Base-by-base conservation (phyloP, 768 basidiomycete species). In the Suillus brevipes region DNA sequence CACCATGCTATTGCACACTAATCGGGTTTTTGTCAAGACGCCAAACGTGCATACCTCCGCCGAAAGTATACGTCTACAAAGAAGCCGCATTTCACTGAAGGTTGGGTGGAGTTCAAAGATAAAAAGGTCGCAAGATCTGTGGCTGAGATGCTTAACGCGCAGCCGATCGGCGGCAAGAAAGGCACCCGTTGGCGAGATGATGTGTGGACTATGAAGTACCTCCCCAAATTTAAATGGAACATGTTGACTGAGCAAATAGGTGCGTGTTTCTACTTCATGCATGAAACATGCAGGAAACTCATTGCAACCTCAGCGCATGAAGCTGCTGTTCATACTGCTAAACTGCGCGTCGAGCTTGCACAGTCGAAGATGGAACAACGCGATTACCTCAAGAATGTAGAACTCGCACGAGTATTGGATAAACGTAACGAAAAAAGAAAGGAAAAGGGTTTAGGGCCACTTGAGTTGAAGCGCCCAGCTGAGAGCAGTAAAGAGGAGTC, bases 141-240 rank as follows among this genome's bases (percentile, higher is more conserved):
- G 10, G 97, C 97, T 9, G 93, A 87, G 63, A 94, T 99, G 94
- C 81, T 99, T 68, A 99, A 99, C 73, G 97, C 96, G 2, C 89
- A 95, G 71, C 86, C 94, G 1, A 95, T 99, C 65, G 97, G 97
- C 36, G 95, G 94, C 2, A 96, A 94, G 81, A 95, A 94, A 75
- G 90, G 91, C 6, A 84, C 87, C 3, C 83, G 94, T 64, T 98
- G 94, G 93, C 83, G 94, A 74, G 97, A 99, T 73, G 97, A 99
- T 69, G 89, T 99, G 9, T 99, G 97, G 97, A 98, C 97, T 64
- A 97, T 99, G 95, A 97, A 97, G 74, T 99, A 99, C 75, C 80
- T 99, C 64, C 96, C 96, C 10, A 91, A 88, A 72, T 99, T 99
- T 83, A 97, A 96, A 72, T 99, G 97, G 97, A 89, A 91, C 77